These are phyloP conservation scores for Pythium myriotylum DNA, from an alignment of 352 stramenopile species.

Conservation along the genomic window DNA sequence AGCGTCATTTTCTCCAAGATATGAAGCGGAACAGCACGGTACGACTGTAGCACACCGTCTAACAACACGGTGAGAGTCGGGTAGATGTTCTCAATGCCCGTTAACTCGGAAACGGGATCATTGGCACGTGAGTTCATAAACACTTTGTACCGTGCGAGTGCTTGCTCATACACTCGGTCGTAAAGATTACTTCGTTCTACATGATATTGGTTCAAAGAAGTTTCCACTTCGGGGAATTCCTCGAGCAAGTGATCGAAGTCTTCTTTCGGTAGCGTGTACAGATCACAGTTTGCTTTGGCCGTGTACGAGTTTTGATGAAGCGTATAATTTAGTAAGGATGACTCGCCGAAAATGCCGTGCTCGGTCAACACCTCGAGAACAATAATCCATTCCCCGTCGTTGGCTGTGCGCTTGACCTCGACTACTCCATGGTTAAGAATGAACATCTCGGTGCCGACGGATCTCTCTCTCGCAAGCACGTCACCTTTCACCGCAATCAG, in stretches of 20 bases:
- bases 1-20: conserved; percentile 67
- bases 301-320: conserved; percentile 78
- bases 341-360: conserved; percentile 69
- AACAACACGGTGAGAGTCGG: conserved; percentile 67
- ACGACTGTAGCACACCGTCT: conserved; percentile 60
- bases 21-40: conserved; percentile 58
- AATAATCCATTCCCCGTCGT: conserved; percentile 63
- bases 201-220: conserved; percentile 61
- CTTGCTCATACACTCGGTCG: conserved; percentile 71
- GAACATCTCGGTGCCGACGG: conserved; percentile 80
- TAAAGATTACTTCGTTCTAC: conserved; percentile 62
- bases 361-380: conserved; percentile 77
- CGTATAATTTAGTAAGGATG: conserved; percentile 72
- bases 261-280: conserved; percentile 80
- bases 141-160: conserved; percentile 62
- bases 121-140: conserved; percentile 60
- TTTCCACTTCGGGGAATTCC: conserved; percentile 75
- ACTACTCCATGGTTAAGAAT: conserved; percentile 80
- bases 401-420: conserved; percentile 61
- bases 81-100: conserved; percentile 69
- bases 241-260: conserved; percentile 82
- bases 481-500: conserved; percentile 71
- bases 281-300: conserved; percentile 67
- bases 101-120: conserved; percentile 54
- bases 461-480: conserved; percentile 60